phyloP scores from a whole-genome alignment of 208 protist genomes.

The Sergeia podlipaevii region DNA sequence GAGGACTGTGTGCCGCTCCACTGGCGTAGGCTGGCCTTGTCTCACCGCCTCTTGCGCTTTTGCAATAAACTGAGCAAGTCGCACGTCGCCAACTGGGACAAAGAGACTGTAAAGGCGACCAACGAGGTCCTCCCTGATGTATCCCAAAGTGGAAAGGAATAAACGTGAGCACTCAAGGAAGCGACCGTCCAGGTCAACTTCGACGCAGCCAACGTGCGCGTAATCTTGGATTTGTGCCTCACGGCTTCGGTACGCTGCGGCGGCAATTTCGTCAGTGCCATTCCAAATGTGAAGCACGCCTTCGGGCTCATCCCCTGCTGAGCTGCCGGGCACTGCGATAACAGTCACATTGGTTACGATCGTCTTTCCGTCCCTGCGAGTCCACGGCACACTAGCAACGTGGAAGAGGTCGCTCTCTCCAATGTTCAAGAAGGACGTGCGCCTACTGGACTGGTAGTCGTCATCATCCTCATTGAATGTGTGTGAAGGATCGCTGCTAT shows the following conservation, averaged over 20 bases:
- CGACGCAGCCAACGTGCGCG: constrained; percentile 2
- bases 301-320: no score
- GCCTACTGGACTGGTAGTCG: no score
- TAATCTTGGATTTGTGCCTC: background rate
- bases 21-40: background rate
- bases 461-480: no score
- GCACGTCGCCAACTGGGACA: background rate
- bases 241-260: background rate
- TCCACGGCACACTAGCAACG: no score
- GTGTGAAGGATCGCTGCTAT: no score
- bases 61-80: background rate
- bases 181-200: constrained; percentile 8
- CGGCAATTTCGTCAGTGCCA: no score
- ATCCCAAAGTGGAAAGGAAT: constrained; percentile 1
- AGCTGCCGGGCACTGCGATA: no score
- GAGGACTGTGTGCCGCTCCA: background rate
- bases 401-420: no score
- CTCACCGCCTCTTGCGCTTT: background rate
- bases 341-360: no score
- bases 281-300: no score
- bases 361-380: no score
- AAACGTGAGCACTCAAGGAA: background rate
- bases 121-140: constrained; percentile 10
- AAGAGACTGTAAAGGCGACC: background rate
- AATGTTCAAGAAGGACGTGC: no score